phyloP scores from a whole-genome alignment of 805 yeast genomes.

The Lachancea cidri region DNA sequence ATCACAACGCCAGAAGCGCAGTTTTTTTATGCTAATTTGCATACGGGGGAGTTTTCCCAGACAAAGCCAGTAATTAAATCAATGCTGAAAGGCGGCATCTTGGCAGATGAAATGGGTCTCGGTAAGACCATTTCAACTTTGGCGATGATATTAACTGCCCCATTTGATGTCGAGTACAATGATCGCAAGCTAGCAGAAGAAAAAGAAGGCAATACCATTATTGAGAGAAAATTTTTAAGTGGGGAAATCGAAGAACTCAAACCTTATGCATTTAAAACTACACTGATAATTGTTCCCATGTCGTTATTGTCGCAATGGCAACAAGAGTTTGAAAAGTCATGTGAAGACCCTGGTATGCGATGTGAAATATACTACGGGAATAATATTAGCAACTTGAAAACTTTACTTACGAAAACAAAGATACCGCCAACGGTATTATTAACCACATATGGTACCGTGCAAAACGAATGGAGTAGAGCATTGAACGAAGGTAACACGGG shows the following conservation, averaged over 20 bases:
- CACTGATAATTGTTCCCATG: constrained; percentile 84
- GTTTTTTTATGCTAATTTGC: constrained; percentile 69
- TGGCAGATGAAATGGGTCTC: constrained; percentile 96
- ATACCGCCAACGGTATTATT: constrained; percentile 64
- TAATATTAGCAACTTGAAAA: constrained; percentile 47
- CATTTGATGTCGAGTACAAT: constrained; percentile 38
- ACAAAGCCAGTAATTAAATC: constrained; percentile 61
- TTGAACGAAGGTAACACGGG: constrained; percentile 39
- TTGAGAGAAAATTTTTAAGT: neutral
- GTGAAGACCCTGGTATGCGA: constrained; percentile 37
- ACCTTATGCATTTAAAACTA: constrained; percentile 62
- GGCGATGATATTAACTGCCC: constrained; percentile 63
- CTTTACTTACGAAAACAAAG: constrained; percentile 37
- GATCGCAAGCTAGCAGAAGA: constrained; percentile 3
- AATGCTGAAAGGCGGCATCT: constrained; percentile 70
- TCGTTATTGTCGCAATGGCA: constrained; percentile 91
- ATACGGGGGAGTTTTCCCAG: constrained; percentile 71
- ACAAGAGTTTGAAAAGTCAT: constrained; percentile 62
- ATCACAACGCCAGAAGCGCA: constrained; percentile 5
- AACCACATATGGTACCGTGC: constrained; percentile 85
- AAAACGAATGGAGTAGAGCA: constrained; percentile 61
- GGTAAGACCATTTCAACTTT: constrained; percentile 88
- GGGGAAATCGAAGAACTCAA: constrained; percentile 12
- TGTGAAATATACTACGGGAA: constrained; percentile 75
- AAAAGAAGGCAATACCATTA: neutral